phyloP scores from a whole-genome alignment of 805 yeast genomes.

The Candida koratica region DNA sequence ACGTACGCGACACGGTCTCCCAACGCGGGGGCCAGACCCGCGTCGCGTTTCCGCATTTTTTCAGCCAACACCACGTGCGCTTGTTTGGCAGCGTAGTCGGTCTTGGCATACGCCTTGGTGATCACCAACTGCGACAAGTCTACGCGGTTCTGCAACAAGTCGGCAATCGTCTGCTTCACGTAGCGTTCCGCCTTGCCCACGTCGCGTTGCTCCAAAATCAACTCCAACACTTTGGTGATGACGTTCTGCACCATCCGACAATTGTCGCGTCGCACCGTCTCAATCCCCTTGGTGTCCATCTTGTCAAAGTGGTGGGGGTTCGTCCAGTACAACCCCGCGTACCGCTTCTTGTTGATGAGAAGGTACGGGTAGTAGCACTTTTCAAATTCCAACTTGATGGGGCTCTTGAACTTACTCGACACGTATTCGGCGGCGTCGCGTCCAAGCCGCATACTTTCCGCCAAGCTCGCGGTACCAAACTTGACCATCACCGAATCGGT shows the following conservation, averaged over 20 bases:
- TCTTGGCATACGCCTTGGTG: slow-evolving; percentile 83
- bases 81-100: slow-evolving; percentile 92
- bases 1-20: slow-evolving; percentile 99
- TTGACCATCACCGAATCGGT: slow-evolving; percentile 99
- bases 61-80: slow-evolving; percentile 97
- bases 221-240: slow-evolving; percentile 82
- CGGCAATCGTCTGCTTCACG: slow-evolving; percentile 85
- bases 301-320: slow-evolving; percentile 87
- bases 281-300: slow-evolving; percentile 97
- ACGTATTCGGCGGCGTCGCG: slow-evolving; percentile 91
- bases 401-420: slow-evolving; percentile 71
- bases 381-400: slow-evolving; percentile 93
- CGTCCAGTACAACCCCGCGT: slow-evolving; percentile 97
- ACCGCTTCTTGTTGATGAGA: slow-evolving; percentile 90
- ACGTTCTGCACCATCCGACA: slow-evolving; percentile 93
- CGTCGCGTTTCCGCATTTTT: slow-evolving; percentile 92
- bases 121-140: slow-evolving; percentile 93
- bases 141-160: slow-evolving; percentile 81
- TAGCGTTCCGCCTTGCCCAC: slow-evolving; percentile 79
- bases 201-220: slow-evolving; percentile 81
- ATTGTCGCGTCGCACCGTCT: slow-evolving; percentile 96
- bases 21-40: slow-evolving; percentile 93
- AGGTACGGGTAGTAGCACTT: slow-evolving; percentile 94
- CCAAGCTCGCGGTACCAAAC: slow-evolving; percentile 79
- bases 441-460: slow-evolving; percentile 85